Conservation (phyloP, 148 eudicot genomes). For the Nyssa sinensis region DNA sequence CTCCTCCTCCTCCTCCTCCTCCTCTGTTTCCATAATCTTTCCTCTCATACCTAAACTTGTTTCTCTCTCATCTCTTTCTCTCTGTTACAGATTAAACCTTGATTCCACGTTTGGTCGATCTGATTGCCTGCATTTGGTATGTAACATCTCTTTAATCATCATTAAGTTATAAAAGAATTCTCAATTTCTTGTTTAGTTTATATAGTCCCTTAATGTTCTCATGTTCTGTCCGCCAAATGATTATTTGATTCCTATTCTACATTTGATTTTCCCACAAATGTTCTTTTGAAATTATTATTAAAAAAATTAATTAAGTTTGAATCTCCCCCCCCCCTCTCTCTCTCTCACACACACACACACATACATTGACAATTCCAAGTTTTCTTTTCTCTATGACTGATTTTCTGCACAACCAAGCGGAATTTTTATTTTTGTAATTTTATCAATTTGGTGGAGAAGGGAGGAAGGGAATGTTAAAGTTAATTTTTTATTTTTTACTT, state of each 20-base stretch:
- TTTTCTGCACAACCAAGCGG: constrained; percentile 8
- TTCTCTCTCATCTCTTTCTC: neutral
- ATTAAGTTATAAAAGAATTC: neutral
- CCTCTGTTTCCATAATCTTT: no score
- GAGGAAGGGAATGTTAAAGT: neutral
- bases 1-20: neutral
- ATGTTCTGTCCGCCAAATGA: neutral
- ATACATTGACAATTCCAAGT: no score
- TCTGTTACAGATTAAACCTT: neutral
- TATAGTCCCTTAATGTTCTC: neutral
- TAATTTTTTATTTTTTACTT: neutral
- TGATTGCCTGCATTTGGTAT: constrained; percentile 1
- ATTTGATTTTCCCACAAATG: neutral
- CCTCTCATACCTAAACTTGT: neutral
- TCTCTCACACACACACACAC: no score
- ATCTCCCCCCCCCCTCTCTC: no score
- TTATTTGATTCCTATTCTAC: constrained; percentile 1
- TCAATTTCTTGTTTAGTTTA: neutral
- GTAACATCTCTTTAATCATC: neutral
- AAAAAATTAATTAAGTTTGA: no score
- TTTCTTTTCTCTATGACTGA: neutral
- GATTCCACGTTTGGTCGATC: neutral
- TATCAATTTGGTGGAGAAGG: neutral
- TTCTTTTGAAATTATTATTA: no score
- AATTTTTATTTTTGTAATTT: neutral